Base-by-base conservation (phyloP, 1,284 basidiomycete species). In the Ceratobasidium sp. region DNA sequence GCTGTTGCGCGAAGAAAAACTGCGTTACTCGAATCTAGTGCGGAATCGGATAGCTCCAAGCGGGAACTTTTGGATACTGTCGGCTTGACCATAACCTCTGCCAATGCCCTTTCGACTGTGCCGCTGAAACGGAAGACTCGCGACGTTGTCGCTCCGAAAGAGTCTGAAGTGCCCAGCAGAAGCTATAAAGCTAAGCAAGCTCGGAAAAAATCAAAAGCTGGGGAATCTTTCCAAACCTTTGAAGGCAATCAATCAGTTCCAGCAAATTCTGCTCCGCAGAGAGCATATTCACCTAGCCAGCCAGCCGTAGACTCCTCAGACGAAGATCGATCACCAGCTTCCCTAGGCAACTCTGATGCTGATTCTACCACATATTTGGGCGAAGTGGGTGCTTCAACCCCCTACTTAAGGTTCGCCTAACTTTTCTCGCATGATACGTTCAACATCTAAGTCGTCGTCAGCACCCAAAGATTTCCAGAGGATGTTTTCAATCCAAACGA, bases 231-330 rank as follows among this genome's bases (percentile, higher is more conserved):
- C 23, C 53, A 56, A 8, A n/a, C 26, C 11, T 17, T 37, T 53
- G 39, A 39, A 17, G 23, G 5, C 20, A 23, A 31, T 23, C 28
- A 56, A 35, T 51, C 20, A n/a, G n/a, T 20, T 13, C 26, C 58
- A 28, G 28, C 47, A 4, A 26, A 23, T 39, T 26, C 49, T 26
- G 5, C 51, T 10, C 61, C 51, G 2, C 61, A 81, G 79, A 84
- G 87, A 35, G 84, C 84, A 15, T 90, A 88, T 88, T 90, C 89
- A 0, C 88, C 89, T 0, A 90, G 88, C 81, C 84, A 82, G 17
- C 87, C 87, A 23, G 51, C 87, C 2, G 80, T 80, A 1, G 87
- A 88, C 78, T 90, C 89, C 5, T 90, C 89, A 0, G 88, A 89
- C 20, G 88, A 90, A 73, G 87, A 86, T 33, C 84, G 82, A 5